Conservation (phyloP, 768 basidiomycete genomes). For the Podaxis rugospora region DNA sequence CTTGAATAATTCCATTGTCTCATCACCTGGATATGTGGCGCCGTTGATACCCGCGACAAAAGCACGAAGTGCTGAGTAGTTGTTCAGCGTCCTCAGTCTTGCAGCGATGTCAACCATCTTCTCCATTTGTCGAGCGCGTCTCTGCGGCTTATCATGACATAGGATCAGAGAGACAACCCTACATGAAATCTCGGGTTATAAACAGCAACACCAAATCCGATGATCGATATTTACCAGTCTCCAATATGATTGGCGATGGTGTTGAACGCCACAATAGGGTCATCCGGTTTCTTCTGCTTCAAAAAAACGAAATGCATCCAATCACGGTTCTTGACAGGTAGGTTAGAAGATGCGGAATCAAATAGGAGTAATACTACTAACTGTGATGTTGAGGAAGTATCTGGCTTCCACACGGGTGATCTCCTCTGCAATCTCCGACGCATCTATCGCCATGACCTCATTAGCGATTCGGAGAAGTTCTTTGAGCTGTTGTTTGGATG, state of each 20-base stretch:
- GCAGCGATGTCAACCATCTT: conserved; percentile 84
- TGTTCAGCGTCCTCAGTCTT: conserved; percentile 77
- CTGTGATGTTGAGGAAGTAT: conserved; percentile 74
- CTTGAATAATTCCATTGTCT: conserved; percentile 73
- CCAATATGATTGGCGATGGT: conserved; percentile 78
- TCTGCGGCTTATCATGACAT: conserved; percentile 74
- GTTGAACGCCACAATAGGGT: conserved; percentile 73
- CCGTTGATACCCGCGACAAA: conserved; percentile 92
- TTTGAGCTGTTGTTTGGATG: conserved; percentile 56
- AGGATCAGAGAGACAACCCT: conserved; percentile 93
- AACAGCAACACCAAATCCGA: not conserved
- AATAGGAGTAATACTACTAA: conserved; percentile 27
- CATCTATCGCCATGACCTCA: conserved; percentile 51
- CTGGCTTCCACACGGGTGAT: conserved; percentile 73
- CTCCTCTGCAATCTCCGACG: conserved; percentile 76
- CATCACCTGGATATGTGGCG: conserved; percentile 72
- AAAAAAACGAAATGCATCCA: conserved; percentile 79
- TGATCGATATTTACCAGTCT: conserved; percentile 55
- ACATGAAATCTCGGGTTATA: not conserved
- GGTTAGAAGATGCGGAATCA: not conserved
- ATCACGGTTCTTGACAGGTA: conserved; percentile 61
- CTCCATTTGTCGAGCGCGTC: conserved; percentile 79
- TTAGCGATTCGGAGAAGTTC: conserved; percentile 56
- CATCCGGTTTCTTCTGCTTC: conserved; percentile 63
- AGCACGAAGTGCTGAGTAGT: conserved; percentile 90